Base-by-base conservation (phyloP, 257 asterid species). In the Solanum tacnaense region DNA sequence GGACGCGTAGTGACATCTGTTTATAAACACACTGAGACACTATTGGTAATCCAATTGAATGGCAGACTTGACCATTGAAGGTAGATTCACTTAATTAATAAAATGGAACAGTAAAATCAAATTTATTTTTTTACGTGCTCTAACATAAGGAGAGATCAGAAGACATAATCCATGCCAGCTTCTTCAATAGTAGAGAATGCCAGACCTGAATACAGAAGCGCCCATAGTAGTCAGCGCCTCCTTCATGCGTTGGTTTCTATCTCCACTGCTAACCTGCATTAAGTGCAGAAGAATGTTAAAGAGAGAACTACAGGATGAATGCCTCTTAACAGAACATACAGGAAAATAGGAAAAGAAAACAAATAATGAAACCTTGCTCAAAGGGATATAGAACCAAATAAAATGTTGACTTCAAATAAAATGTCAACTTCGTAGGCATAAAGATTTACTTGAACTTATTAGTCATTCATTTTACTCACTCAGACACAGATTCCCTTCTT, bases 201-300 rank as follows among this genome's bases (percentile, higher is more conserved):
- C 86, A 73, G 86, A 97, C 99, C 99, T 97, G 94, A 97, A 97
- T 20, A 97, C 99, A 39, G 99, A 97, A 87, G 99, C 99, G 32
- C 99, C 99, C 99, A 97, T 96, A 74, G 99, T 96, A 11, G 98
- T 90, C 68, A 97, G 91, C 83, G 99, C 92, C 84, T 96, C 98
- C 92, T 92, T 92, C 98, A 96, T 97, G 76, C 99, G 98, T 86
- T 97, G 98, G 92, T 94, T 94, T 91, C 96, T 92, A 90, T 95
- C 98, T 84, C 99, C 99, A 34, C 98, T 95, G 21, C 95, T 90
- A 87, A 97, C 96, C 99, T 97, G 90, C 16, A 75, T 74, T 68
- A 91, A 84, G 76, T 76, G 70, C 36, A 32, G 35, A 8, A 32
- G 23, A 84, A 82, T 46, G 41, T 82, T 82, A 31, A 46, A 46